A percentile compares a stretch with the other conserved stretches of the same genome.
phyloP scores from a whole-genome alignment of 495 filamentous ascomycete species.

The Arthonia radiata region DNA sequence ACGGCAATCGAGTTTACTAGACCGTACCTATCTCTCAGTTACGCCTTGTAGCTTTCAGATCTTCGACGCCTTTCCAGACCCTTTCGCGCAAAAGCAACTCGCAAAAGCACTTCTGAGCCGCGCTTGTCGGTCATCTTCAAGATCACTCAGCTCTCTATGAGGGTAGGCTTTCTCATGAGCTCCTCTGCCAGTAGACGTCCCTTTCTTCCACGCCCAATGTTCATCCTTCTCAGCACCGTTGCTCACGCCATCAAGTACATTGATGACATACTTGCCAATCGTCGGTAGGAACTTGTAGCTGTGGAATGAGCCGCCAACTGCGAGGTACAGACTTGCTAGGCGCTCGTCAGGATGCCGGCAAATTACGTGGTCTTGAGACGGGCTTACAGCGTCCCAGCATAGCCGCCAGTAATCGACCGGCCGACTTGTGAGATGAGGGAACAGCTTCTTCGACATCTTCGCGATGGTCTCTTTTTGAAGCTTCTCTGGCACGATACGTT shows the following conservation, averaged over 20 bases:
- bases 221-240: slow-evolving; percentile 14
- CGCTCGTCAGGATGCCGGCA: slow-evolving; percentile 10
- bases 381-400: slow-evolving; percentile 12
- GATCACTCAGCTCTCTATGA: no score
- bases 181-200: no score
- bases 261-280: slow-evolving; percentile 30
- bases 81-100: no score
- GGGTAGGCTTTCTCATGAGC: no score
- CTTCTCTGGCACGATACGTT: slow-evolving; percentile 15
- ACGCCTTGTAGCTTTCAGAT: no score
- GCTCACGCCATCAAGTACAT: slow-evolving; percentile 26
- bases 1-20: no score
- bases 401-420: slow-evolving; percentile 12
- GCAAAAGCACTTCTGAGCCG: no score
- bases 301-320: slow-evolving; percentile 23
- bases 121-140: no score
- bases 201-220: slow-evolving; percentile 37
- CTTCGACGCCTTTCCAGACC: no score
- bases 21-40: no score
- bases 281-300: slow-evolving; percentile 36
- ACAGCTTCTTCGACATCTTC: slow-evolving; percentile 13
- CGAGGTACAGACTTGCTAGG: slow-evolving; percentile 17
- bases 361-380: slow-evolving; percentile 8
- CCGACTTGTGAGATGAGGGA: slow-evolving; percentile 5
- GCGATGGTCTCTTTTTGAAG: slow-evolving; percentile 13